These are phyloP conservation scores for Teunomyces aglyptinius DNA, from an alignment of 805 yeast species.

Conservation along the genomic window DNA sequence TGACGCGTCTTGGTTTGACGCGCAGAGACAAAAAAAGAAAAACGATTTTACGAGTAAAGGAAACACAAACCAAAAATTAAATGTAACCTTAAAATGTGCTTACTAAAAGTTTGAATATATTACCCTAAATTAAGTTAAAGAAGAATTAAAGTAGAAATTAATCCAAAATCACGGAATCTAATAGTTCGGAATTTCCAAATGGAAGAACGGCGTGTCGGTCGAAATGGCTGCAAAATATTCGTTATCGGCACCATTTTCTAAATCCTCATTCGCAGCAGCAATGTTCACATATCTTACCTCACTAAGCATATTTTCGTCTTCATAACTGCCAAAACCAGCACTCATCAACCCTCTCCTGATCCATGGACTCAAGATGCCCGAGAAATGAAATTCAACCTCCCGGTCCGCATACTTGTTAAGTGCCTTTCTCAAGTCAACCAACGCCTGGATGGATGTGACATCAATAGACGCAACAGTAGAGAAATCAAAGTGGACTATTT, in stretches of 20 bases:
- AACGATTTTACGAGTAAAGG: not conserved
- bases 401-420: conserved; percentile 72
- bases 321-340: conserved; percentile 72
- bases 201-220: conserved; percentile 75
- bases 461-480: conserved; percentile 74
- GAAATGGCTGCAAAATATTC: conserved; percentile 54
- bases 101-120: not conserved
- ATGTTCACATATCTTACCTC: conserved; percentile 42
- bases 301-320: conserved; percentile 38
- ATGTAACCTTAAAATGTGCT: too few species aligned
- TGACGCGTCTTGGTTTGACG: not conserved
- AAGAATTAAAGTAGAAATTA: not conserved
- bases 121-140: not conserved
- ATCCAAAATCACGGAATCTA: not conserved
- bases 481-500: conserved; percentile 78
- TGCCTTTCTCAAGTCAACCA: conserved; percentile 73
- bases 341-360: conserved; percentile 70
- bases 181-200: conserved; percentile 69
- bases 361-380: conserved; percentile 86
- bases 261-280: conserved; percentile 27
- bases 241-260: conserved; percentile 27
- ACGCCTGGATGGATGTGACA: conserved; percentile 73
- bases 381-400: conserved; percentile 86
- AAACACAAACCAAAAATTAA: too few species aligned
- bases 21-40: not conserved